A percentile compares a stretch with the other conserved stretches of the same genome.
Evolutionary conservation across 148 eudicot genomes (phyloP).

Genomic region (Pouteria glomerata): DNA sequence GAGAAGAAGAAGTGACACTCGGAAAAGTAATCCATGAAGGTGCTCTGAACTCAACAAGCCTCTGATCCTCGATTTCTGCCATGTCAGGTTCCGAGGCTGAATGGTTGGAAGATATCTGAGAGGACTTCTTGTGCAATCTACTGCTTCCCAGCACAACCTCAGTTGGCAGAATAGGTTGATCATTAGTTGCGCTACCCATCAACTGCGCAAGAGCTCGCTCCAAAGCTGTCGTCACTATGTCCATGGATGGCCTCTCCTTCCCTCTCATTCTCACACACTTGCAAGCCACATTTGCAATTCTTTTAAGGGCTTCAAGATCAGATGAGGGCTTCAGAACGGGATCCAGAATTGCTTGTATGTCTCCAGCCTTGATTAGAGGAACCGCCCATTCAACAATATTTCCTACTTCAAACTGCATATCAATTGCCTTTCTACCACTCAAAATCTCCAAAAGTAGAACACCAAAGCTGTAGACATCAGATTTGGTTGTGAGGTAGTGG

Average conservation of each 20-base stretch:
- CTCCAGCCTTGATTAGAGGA: constrained; percentile 65
- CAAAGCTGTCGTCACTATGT: constrained; percentile 80
- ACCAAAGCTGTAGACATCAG: no score
- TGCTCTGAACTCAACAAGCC: constrained; percentile 80
- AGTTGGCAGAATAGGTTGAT: constrained; percentile 85
- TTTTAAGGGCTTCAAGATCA: constrained; percentile 63
- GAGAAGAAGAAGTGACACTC: constrained; percentile 86
- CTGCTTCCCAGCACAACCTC: constrained; percentile 92
- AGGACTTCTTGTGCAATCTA: constrained; percentile 83
- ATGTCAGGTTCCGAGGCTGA: constrained; percentile 64
- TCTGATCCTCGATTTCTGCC: constrained; percentile 62
- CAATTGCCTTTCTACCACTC: constrained; percentile 86
- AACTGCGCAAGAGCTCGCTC: constrained; percentile 74
- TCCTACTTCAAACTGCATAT: constrained; percentile 84
- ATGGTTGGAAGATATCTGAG: constrained; percentile 69
- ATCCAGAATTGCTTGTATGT: constrained; percentile 54
- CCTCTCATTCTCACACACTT: constrained; percentile 94
- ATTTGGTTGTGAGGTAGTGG: constrained; percentile 88
- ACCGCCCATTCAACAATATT: constrained; percentile 97
- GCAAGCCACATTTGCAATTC: constrained; percentile 76
- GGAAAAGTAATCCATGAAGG: constrained; percentile 98
- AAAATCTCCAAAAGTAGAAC: constrained; percentile 85
- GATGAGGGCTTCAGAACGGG: constrained; percentile 50
- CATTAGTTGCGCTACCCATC: constrained; percentile 85
- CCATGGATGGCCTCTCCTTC: constrained; percentile 94